A percentile compares a stretch with the other conserved stretches of the same genome.
Evolutionary conservation across 352 stramenopile species (phyloP).

Genomic region (Phytophthora sp.): DNA sequence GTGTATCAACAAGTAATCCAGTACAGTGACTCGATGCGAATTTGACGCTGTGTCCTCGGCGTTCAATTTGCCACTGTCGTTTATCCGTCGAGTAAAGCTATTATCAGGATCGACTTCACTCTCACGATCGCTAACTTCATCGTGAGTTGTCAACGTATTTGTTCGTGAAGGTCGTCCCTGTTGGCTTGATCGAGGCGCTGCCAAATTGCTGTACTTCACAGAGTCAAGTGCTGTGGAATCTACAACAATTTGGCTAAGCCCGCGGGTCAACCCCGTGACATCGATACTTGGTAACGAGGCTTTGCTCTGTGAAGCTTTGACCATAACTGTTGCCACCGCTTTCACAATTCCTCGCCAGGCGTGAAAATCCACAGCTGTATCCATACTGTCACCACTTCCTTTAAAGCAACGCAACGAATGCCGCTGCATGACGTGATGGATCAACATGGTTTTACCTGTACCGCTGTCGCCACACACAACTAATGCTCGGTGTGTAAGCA

Average conservation of each 20-base stretch:
- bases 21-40: conserved; percentile 50
- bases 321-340: conserved; percentile 10
- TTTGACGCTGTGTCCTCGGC: conserved; percentile 16
- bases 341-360: conserved; percentile 57
- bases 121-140: conserved; percentile 13
- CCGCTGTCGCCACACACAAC: conserved; percentile 67
- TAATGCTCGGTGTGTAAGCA: conserved; percentile 44
- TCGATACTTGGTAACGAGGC: conserved; percentile 23
- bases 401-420: conserved; percentile 60
- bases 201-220: conserved; percentile 9
- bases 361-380: conserved; percentile 63
- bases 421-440: conserved; percentile 61
- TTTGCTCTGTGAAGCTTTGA: conserved; percentile 24
- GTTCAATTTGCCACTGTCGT: neutral
- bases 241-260: neutral
- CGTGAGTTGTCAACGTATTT: conserved; percentile 35
- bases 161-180: conserved; percentile 26
- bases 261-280: neutral
- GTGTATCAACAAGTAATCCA: conserved; percentile 66
- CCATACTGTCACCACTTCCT: conserved; percentile 59
- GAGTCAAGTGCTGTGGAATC: conserved; percentile 11
- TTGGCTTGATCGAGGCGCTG: conserved; percentile 24
- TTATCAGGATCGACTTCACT: conserved; percentile 23
- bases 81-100: conserved; percentile 1
- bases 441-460: conserved; percentile 72